Base-by-base conservation (phyloP, 1,139 yeast genomes). In the Blastobotrys illinoisensis region DNA sequence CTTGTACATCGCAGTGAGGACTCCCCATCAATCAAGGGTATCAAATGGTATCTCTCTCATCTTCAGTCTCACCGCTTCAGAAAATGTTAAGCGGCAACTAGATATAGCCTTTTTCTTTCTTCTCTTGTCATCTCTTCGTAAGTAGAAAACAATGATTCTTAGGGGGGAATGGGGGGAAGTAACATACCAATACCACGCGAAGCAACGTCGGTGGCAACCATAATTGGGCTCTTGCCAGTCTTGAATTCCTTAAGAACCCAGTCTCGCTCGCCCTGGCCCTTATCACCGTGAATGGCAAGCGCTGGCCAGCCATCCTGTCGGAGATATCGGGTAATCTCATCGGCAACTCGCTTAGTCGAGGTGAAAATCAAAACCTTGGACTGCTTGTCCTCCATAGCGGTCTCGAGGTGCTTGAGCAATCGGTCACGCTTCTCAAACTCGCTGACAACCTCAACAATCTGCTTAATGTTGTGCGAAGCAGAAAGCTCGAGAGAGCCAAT, bases 111-210 rank as follows among this genome's bases (percentile, higher is more conserved):
- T 20, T 45, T 18, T 9, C 21, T 45, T 21, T 14, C 18, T 20
- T 45, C 32, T 9, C 21, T 45, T 21, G 18, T 32, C 40, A 32
- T 13, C 40, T 32, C 40, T 32, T 32, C 16, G 40, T 32, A 32
- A 32, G 40, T 32, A 32, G 40, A 32, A 11, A 32, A 26, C 5
- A 32, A 32, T 13, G 16, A n/a, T 13, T 32, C 9, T 26, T 26
- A 5, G 6, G 32, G 45, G 46, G 24, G 46, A 20, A 18, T 9
- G 23, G 23, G 40, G 21, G 26, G 26, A 21, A 40, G 9, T 9
- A 26, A 88, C 98, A 77, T 89, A 90, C 97, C 99, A 80, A 93
- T 91, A 84, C 99, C 99, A 82, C 99, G 89, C 64, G 99, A 97
- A 59, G 99, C 99, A 73, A 93, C 99, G 75, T 93, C 99, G 64